Base-by-base conservation (phyloP, 1,284 basidiomycete genomes). In the Ustilago crameri region DNA sequence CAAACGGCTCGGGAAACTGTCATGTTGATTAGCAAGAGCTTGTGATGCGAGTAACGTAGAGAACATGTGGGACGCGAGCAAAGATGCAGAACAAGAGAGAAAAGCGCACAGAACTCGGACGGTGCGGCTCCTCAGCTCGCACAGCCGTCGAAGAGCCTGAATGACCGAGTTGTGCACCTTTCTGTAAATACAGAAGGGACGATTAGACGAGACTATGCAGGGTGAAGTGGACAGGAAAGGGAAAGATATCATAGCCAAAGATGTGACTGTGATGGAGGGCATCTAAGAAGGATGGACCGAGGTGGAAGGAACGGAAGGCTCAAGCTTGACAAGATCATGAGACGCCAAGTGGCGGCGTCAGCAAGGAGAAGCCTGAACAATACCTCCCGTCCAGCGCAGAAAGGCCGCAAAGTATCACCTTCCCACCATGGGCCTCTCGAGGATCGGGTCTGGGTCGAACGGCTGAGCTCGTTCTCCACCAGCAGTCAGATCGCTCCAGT, bases 401-500 rank as follows among this genome's bases (percentile, higher is more conserved):
- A 10, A 9, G 22, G 22, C 8, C 5, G 14, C 26, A 8, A 20
- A 15, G 37, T 9, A 23, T 48, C 49, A 80, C 20, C 78, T 59
- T 12, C 70, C 75, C 15, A 73, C 74, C 22, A 57, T 45, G 15
- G 76, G 78, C 58, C 75, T 57, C 22, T 69, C 58, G 32, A 80
- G 75, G 34, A 72, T 60, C 41, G 68, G 53, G 30, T 80, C 78
- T 2, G 73, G 67, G 30, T 80, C 78, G 44, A 79, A 74, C 3
- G 78, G 78, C 45, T 71, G 62, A 30, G 65, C 50, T n/a, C 78
- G 57, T 45, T 93, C 92, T 8, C 91, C 92, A 59, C 87, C 88
- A 50, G 87, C 86, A 27, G 87, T 83, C 55, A 93, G 88, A 76
- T 93, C 89, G 78, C 91, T 90, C 91, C 91, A 93, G 80, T 88